phyloP scores from a whole-genome alignment of 441 rosid genomes.

The Codiaeum variegatum region DNA sequence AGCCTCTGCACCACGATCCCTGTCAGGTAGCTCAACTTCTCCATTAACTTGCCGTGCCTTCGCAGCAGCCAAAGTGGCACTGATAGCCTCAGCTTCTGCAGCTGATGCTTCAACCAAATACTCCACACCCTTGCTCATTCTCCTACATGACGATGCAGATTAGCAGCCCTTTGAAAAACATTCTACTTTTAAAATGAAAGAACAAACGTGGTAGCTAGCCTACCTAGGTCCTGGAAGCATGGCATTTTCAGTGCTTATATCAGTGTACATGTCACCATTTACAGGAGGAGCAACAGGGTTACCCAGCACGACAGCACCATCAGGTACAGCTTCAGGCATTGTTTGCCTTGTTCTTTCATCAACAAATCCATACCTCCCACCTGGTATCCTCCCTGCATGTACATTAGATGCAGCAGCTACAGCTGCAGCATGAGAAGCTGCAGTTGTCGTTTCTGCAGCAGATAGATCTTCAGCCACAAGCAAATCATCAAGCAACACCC shows the following conservation, averaged over 20 bases:
- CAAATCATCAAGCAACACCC: constrained; percentile 95
- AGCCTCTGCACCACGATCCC: constrained; percentile 90
- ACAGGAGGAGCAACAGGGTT: constrained; percentile 90
- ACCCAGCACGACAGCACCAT: constrained; percentile 89
- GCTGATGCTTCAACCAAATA: constrained; percentile 98
- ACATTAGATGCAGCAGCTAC: constrained; percentile 71
- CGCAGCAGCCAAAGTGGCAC: constrained; percentile 93
- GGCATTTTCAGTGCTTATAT: constrained; percentile 92
- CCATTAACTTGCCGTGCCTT: constrained; percentile 95
- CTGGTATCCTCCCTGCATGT: constrained; percentile 53
- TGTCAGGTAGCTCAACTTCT: constrained; percentile 80
- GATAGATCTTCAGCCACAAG: constrained; percentile 95
- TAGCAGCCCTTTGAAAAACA: constrained; percentile 16
- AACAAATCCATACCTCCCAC: constrained; percentile 71
- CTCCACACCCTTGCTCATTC: constrained; percentile 86
- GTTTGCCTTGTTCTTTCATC: constrained; percentile 76
- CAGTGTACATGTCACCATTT: constrained; percentile 89
- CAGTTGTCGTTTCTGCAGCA: constrained; percentile 83
- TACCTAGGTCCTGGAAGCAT: constrained; percentile 75
- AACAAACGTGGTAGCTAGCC: constrained; percentile 19
- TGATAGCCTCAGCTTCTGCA: constrained; percentile 97
- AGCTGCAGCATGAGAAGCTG: constrained; percentile 92
- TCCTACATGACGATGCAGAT: constrained; percentile 44
- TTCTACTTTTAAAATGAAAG: constrained; percentile 6
- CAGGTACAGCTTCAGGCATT: constrained; percentile 56